phyloP scores from a whole-genome alignment of 345 rosid species.

The Anacardium occidentale region DNA sequence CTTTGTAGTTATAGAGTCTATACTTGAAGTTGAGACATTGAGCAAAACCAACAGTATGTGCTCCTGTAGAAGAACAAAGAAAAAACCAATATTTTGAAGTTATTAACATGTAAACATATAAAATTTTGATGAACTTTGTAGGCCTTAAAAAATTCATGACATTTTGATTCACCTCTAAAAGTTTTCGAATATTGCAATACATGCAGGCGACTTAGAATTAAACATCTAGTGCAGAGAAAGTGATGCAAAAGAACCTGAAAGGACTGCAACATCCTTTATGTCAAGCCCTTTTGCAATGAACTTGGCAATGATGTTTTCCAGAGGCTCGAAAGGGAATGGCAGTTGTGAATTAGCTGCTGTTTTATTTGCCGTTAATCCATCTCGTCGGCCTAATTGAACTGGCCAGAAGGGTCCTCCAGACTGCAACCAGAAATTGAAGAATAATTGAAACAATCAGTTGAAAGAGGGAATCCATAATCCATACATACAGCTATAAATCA shows the following conservation, averaged over 20 bases:
- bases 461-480: not conserved
- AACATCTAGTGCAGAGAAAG: no score
- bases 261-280: constrained; percentile 79
- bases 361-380: constrained; percentile 63
- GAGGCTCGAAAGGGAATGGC: constrained; percentile 72
- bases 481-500: not conserved
- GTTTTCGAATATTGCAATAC: no score
- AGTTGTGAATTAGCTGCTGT: constrained; percentile 64
- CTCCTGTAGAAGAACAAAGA: constrained; percentile 44
- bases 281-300: constrained; percentile 77
- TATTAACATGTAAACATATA: no score
- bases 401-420: constrained; percentile 76
- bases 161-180: no score
- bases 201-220: no score
- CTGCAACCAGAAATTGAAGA: constrained; percentile 29
- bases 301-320: constrained; percentile 63
- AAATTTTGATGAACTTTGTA: no score
- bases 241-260: constrained; percentile 56
- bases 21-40: constrained; percentile 82
- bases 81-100: not conserved
- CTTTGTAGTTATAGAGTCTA: constrained; percentile 67
- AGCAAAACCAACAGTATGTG: constrained; percentile 88
- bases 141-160: no score
- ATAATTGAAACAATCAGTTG: not conserved
- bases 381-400: constrained; percentile 61